These are phyloP conservation scores for Candida anutae DNA, from an alignment of 1,139 yeast genomes.

Conservation along the genomic window DNA sequence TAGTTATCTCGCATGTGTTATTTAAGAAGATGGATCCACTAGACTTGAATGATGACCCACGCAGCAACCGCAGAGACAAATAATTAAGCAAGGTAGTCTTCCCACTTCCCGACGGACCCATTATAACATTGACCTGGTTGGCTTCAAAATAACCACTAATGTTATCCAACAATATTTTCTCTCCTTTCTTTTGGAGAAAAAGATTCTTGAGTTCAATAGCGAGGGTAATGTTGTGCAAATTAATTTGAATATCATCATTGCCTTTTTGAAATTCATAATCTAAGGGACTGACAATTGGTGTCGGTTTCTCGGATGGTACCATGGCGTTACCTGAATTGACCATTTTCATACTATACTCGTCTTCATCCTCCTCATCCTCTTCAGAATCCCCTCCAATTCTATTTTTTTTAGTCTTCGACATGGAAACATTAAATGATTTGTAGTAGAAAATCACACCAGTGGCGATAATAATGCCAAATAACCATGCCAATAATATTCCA, in stretches of 20 bases:
- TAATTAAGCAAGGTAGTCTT: conserved; percentile 17
- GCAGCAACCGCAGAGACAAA: conserved; percentile 11
- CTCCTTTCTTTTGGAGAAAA: conserved; percentile 2
- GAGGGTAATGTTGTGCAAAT: conserved; percentile 14
- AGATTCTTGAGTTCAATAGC: conserved; percentile 8
- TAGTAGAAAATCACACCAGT: conserved; percentile 41
- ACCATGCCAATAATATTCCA: conserved; percentile 53
- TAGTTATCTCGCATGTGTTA: conserved; percentile 8
- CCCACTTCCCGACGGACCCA: conserved; percentile 24
- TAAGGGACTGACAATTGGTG: conserved; percentile 1
- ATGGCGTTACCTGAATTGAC: conserved; percentile 1
- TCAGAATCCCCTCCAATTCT: conserved; percentile 26
- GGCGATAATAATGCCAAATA: conserved; percentile 43
- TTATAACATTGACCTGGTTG: conserved; percentile 15
- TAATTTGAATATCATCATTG: conserved; percentile 8
- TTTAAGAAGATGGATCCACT: conserved; percentile 11
- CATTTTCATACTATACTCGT: conserved; percentile 1
- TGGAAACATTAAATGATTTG: conserved; percentile 45
- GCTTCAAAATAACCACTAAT: conserved; percentile 12
- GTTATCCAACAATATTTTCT: conserved; percentile 9
- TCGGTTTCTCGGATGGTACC: not conserved
- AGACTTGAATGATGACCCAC: conserved; percentile 7
- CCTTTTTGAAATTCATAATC: conserved; percentile 1
- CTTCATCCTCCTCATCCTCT: conserved; percentile 8
- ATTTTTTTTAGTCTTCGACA: conserved; percentile 38